Conservation (phyloP, 1,139 yeast genomes). For the Magnusiomyces magnusii region DNA sequence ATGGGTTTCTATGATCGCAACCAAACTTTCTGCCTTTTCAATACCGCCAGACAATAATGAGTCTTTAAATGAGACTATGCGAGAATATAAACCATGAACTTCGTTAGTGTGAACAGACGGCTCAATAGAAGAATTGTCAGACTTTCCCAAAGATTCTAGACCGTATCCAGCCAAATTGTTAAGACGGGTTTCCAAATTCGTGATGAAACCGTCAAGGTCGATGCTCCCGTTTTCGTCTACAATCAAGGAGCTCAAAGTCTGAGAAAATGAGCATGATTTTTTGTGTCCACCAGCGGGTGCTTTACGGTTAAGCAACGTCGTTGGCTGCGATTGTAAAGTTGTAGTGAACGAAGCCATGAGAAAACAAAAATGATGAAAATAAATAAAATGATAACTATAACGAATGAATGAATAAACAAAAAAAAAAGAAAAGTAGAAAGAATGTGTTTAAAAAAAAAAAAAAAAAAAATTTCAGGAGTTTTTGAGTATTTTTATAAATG, state of each 20-base stretch:
- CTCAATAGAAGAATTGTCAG: slow-evolving; percentile 21
- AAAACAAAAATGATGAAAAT: too few relatives aligned
- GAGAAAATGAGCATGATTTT: neutral
- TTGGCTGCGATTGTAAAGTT: neutral
- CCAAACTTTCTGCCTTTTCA: slow-evolving; percentile 29
- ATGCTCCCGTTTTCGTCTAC: slow-evolving; percentile 3
- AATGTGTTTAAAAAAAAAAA: too few relatives aligned
- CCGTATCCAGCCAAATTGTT: slow-evolving; percentile 31
- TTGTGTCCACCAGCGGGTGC: neutral
- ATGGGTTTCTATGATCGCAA: slow-evolving; percentile 26
- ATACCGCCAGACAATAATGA: slow-evolving; percentile 31
- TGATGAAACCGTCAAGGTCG: slow-evolving; percentile 3
- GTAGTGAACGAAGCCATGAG: neutral
- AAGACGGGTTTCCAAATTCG: slow-evolving; percentile 19
- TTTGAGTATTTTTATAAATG: too few relatives aligned
- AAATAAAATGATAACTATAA: too few relatives aligned
- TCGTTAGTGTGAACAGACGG: slow-evolving; percentile 19
- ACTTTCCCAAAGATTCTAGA: slow-evolving; percentile 10
- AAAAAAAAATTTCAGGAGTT: too few relatives aligned
- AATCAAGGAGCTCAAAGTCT: neutral
- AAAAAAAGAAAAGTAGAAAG: neutral
- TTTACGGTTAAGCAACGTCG: neutral
- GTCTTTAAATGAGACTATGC: slow-evolving; percentile 29
- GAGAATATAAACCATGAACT: slow-evolving; percentile 26
- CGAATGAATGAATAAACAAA: neutral